These are phyloP conservation scores for Leishmania tropica DNA, from an alignment of 208 protist genomes.

Conservation along the genomic window DNA sequence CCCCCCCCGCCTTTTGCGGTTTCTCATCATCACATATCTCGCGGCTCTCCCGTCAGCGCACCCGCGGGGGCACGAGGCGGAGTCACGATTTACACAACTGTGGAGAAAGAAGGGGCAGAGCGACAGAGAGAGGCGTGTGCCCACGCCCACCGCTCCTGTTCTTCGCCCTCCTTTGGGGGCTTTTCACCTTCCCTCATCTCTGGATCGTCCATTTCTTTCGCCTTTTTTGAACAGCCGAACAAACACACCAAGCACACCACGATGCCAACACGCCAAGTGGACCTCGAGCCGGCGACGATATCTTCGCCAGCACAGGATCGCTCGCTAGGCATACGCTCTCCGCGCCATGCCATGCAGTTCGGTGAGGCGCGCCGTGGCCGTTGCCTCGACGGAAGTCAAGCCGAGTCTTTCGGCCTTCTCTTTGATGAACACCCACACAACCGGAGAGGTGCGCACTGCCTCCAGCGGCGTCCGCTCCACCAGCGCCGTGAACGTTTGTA, in stretches of 20 bases:
- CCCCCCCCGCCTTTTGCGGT: not conserved
- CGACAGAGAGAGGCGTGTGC: not conserved
- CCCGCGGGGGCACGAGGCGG: not conserved
- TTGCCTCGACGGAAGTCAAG: constrained; percentile 20
- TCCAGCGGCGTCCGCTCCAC: constrained; percentile 50
- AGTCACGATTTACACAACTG: not conserved
- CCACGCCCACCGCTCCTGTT: not conserved
- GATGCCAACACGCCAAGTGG: not conserved
- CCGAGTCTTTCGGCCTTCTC: constrained; percentile 59
- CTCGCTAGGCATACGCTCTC: not conserved
- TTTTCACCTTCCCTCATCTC: not conserved
- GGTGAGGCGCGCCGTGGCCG: constrained; percentile 13
- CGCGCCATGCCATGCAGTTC: not conserved
- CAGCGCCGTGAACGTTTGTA: constrained; percentile 44
- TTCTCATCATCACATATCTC: not conserved
- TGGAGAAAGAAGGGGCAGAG: not conserved
- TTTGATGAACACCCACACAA: constrained; percentile 59
- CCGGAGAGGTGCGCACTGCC: constrained; percentile 35
- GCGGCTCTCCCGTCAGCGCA: not conserved
- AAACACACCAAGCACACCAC: not conserved
- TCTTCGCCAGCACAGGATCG: not conserved
- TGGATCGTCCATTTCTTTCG: not conserved
- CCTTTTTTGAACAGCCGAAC: not conserved
- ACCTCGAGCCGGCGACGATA: not conserved
- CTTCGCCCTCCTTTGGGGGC: not conserved